These are phyloP conservation scores for Pelargonium myrrhifolium DNA, from an alignment of 441 rosid genomes.

Conservation along the genomic window DNA sequence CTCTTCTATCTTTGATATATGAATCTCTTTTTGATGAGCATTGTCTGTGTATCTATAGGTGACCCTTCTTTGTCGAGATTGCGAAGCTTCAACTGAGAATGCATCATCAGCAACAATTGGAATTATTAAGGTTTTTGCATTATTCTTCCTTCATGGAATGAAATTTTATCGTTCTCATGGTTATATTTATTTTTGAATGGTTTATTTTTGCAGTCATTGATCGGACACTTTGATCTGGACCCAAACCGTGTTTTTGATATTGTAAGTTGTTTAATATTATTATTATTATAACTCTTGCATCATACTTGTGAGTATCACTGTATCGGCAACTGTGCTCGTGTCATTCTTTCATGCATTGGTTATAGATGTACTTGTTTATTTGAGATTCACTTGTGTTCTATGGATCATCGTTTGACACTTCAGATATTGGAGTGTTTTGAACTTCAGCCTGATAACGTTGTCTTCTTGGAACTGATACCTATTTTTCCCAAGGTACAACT, in stretches of 20 bases:
- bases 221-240: conserved; percentile 99
- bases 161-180: conserved; percentile 13
- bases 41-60: conserved; percentile 43
- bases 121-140: conserved; percentile 73
- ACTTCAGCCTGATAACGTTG: conserved; percentile 66
- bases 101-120: conserved; percentile 82
- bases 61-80: conserved; percentile 86
- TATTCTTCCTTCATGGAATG: conserved; percentile 17
- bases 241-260: conserved; percentile 99
- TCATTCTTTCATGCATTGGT: not conserved
- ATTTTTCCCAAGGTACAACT: conserved; percentile 84
- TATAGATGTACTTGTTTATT: not conserved
- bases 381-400: conserved; percentile 6
- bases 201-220: conserved; percentile 71
- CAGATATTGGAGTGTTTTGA: conserved; percentile 98
- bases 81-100: conserved; percentile 56
- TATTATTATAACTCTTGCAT: not conserved
- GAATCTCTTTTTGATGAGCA: conserved; percentile 1
- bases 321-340: not conserved
- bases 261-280: conserved; percentile 46
- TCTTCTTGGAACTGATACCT: conserved; percentile 85
- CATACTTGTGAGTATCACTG: not conserved
- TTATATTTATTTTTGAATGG: conserved; percentile 23
- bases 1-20: not conserved
- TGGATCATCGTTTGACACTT: conserved; percentile 26